A percentile compares a stretch with the other conserved stretches of the same genome.
Evolutionary conservation across 306 rosid species (phyloP).

Genomic region (Quercus aquifolioides): DNA sequence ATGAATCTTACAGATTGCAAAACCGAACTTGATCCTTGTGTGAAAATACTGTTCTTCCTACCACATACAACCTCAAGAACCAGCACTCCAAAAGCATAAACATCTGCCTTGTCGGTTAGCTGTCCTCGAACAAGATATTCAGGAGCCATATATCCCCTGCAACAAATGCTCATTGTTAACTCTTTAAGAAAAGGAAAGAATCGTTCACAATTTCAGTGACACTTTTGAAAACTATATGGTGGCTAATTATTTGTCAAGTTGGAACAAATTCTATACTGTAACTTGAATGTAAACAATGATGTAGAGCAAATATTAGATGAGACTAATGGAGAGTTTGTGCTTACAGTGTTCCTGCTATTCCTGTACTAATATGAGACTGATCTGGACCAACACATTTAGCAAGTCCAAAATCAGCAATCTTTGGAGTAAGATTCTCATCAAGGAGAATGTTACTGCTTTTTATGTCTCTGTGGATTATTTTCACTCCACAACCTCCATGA

Average conservation of each 20-base stretch:
- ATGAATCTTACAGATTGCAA: conserved; percentile 44
- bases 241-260: neutral
- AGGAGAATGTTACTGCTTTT: conserved; percentile 61
- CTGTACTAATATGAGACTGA: conserved; percentile 49
- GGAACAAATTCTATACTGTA: neutral
- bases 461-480: conserved; percentile 68
- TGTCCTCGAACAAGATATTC: conserved; percentile 54
- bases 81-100: conserved; percentile 57
- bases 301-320: neutral
- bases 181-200: neutral
- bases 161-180: conserved; percentile 1
- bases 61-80: conserved; percentile 53
- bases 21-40: conserved; percentile 39
- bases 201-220: neutral
- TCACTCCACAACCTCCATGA: conserved; percentile 57
- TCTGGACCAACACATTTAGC: conserved; percentile 36
- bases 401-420: conserved; percentile 71
- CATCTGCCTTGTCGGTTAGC: conserved; percentile 55
- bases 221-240: neutral
- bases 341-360: conserved; percentile 57
- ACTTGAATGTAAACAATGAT: no score
- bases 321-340: conserved; percentile 17
- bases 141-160: conserved; percentile 58
- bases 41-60: conserved; percentile 37
- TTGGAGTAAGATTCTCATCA: conserved; percentile 54